Evolutionary conservation across 768 basidiomycete species (phyloP), one percentile per base, ranked within the genome.

Genomic region (Podaxis sp.): DNA sequence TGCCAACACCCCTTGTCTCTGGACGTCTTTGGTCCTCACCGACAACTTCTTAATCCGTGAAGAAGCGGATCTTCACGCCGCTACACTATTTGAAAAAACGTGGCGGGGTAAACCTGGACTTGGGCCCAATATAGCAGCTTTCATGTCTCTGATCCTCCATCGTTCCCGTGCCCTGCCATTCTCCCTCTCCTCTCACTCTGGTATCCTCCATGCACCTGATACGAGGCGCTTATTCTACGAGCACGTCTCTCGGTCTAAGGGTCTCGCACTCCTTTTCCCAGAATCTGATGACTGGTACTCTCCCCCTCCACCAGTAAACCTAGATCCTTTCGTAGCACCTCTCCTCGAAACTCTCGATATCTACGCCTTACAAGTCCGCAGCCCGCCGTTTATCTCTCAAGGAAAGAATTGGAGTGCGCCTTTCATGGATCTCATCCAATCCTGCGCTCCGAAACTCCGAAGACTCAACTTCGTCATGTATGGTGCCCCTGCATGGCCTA

Each of bases 21-120:
- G 61, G 55, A 38, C 61, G 15, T 63, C 54, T n/a, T 9, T 63
- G 9, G 48, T 42, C 19, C 55, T 63, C n/a, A 56, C 61, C 48
- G 54, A 42, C 26, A 63, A 63, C 22, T 57, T 63, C 46, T 19
- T 56, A 4, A 39, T 52, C 15, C 54, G 42, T 13, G 44, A 52
- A 44, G 33, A 63, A 49, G 54, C 55, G 3, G 22, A 51, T 28
- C 46, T 63, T 39, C 19, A 30, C 17, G 46, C 46, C 5, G 54
- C 48, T 38, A 52, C 33, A 13, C 17, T 52, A 2, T 63, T 63
- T 17, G 61, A 63, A 40, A 24, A 51, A 15, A 22, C 51, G 5
- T 56, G 46, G 36, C 33, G 26, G 4, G 2, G 24, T 1, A n/a
- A 28, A 5, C 24, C 24, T n/a, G 44, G 30, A 15, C 44, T 54